phyloP scores from a whole-genome alignment of 352 stramenopile species.

The Phytophthora quininea region DNA sequence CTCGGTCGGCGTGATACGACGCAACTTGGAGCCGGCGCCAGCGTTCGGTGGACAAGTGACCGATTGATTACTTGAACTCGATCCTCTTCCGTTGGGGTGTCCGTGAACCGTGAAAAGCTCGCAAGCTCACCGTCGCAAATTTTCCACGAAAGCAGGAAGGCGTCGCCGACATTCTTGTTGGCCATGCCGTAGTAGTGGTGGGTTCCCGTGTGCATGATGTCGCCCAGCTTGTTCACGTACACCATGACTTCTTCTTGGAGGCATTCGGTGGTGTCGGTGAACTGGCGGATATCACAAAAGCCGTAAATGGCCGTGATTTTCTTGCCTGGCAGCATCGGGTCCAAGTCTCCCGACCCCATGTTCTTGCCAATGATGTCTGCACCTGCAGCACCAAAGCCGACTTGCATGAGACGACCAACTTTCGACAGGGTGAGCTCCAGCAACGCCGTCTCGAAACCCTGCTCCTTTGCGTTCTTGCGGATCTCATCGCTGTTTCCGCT shows the following conservation, averaged over 20 bases:
- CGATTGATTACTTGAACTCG: constrained; percentile 73
- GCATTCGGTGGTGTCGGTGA: constrained; percentile 91
- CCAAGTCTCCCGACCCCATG: constrained; percentile 87
- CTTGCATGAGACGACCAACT: constrained; percentile 86
- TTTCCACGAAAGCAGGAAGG: constrained; percentile 96
- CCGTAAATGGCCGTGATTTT: constrained; percentile 94
- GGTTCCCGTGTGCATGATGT: constrained; percentile 89
- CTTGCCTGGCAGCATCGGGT: constrained; percentile 90
- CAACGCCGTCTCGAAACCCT: constrained; percentile 78
- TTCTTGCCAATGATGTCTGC: constrained; percentile 89
- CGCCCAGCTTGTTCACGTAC: constrained; percentile 92
- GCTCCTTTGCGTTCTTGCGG: constrained; percentile 78
- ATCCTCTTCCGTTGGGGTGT: constrained; percentile 77
- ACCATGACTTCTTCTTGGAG: constrained; percentile 93
- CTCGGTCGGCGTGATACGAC: constrained; percentile 84
- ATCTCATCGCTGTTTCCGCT: constrained; percentile 66
- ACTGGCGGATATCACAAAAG: constrained; percentile 96
- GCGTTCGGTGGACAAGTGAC: constrained; percentile 74
- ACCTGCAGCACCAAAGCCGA: constrained; percentile 80
- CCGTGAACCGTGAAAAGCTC: constrained; percentile 82
- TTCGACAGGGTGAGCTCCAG: constrained; percentile 85
- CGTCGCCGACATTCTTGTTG: constrained; percentile 92
- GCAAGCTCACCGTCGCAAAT: constrained; percentile 84
- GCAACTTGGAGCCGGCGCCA: constrained; percentile 63
- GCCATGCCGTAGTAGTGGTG: constrained; percentile 89